Conservation (phyloP, 768 basidiomycete species). For the Pleurotus tuber-regium region DNA sequence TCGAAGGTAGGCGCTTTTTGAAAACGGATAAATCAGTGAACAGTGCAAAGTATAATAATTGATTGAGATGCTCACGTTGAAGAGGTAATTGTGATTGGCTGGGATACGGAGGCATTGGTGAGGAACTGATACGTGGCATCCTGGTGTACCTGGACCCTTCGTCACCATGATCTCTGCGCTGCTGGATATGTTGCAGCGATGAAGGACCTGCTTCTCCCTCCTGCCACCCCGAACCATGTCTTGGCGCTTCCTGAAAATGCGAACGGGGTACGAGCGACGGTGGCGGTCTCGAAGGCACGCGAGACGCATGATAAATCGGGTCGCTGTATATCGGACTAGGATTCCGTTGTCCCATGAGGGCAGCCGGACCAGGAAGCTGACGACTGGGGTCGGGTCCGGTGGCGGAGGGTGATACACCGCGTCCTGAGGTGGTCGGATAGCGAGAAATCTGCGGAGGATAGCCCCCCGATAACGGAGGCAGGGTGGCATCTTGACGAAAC, state of each 20-base stretch:
- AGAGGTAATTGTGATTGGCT: not conserved
- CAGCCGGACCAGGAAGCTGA: slow-evolving; percentile 22
- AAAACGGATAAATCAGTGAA: not conserved
- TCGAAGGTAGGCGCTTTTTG: slow-evolving; percentile 2
- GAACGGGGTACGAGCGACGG: slow-evolving; percentile 16
- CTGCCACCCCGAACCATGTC: slow-evolving; percentile 20
- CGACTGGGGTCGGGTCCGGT: slow-evolving; percentile 18
- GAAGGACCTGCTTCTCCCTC: slow-evolving; percentile 48
- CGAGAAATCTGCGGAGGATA: not conserved
- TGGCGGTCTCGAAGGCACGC: slow-evolving; percentile 24
- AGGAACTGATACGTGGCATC: slow-evolving; percentile 5
- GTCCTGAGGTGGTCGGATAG: not conserved
- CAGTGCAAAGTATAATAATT: too few relatives aligned
- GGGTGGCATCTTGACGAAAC: not conserved
- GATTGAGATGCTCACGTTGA: slow-evolving; percentile 1
- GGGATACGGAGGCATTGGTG: not conserved
- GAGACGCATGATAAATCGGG: slow-evolving; percentile 26
- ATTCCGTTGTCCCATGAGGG: slow-evolving; percentile 20
- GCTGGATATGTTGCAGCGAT: slow-evolving; percentile 26
- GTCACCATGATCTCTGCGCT: slow-evolving; percentile 14
- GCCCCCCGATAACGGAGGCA: not conserved
- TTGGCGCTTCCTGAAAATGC: slow-evolving; percentile 15
- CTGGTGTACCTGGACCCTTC: slow-evolving; percentile 14
- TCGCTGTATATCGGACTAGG: slow-evolving; percentile 29
- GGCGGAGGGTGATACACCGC: slow-evolving; percentile 4